Evolutionary conservation across 441 rosid species (phyloP).

Genomic region (Flueggea neowawraea): DNA sequence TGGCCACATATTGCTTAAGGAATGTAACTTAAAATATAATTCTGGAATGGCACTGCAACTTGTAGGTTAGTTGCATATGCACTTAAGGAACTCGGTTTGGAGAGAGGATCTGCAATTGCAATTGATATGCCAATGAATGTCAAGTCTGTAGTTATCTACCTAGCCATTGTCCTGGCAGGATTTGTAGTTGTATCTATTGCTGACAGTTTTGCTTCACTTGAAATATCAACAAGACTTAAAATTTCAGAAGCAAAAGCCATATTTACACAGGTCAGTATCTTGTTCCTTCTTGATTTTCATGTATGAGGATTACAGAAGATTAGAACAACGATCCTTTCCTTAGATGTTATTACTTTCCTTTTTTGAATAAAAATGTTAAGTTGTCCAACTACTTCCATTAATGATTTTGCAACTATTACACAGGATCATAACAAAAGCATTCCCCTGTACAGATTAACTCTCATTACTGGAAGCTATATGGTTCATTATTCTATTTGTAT

Average conservation of each 20-base stretch:
- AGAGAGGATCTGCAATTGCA: slow-evolving; percentile 82
- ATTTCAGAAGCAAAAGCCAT: slow-evolving; percentile 84
- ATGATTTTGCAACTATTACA: slow-evolving; percentile 7
- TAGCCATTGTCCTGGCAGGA: slow-evolving; percentile 86
- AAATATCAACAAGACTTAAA: slow-evolving; percentile 83
- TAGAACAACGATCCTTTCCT: neutral
- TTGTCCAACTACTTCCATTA: neutral
- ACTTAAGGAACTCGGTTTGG: slow-evolving; percentile 57
- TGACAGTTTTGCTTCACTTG: slow-evolving; percentile 87
- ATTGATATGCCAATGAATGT: slow-evolving; percentile 95
- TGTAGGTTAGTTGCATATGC: slow-evolving; percentile 70
- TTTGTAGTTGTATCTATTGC: slow-evolving; percentile 90
- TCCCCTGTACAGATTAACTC: slow-evolving; percentile 80
- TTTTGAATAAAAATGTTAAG: neutral
- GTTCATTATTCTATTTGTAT: slow-evolving; percentile 7
- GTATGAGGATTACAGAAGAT: neutral
- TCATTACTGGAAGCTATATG: slow-evolving; percentile 11
- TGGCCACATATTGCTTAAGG: no score
- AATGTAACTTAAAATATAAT: no score
- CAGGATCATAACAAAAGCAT: slow-evolving; percentile 82
- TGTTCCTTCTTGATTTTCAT: neutral
- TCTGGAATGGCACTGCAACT: slow-evolving; percentile 7
- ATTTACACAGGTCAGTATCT: slow-evolving; percentile 71
- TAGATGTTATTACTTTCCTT: neutral
- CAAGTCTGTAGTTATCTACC: slow-evolving; percentile 78